Conservation (phyloP, 208 protist species). For the Naegleria gruberi region DNA sequence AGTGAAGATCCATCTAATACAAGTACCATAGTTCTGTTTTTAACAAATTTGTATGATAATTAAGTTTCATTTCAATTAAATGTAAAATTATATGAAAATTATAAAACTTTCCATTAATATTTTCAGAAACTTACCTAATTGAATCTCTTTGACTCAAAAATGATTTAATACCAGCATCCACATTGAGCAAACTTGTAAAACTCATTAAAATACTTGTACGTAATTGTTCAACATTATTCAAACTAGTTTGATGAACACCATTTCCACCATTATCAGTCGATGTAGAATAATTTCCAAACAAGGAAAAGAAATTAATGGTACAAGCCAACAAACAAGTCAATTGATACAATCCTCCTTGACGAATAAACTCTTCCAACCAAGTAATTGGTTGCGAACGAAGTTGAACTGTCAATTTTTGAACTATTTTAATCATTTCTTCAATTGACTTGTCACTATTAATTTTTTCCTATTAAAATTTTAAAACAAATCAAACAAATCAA, state of each 20-base stretch:
- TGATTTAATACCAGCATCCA: not conserved
- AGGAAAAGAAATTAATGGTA: not conserved
- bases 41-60: too few relatives aligned
- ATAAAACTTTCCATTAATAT: too few relatives aligned
- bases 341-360: not conserved
- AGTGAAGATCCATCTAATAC: not conserved
- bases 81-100: too few relatives aligned
- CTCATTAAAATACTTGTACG: not conserved
- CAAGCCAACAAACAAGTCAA: not conserved
- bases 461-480: not conserved
- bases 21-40: not conserved
- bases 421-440: not conserved
- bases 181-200: not conserved
- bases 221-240: not conserved
- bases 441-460: not conserved
- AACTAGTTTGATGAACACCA: not conserved
- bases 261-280: not conserved
- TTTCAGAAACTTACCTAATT: too few relatives aligned
- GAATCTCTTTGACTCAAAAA: not conserved
- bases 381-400: not conserved
- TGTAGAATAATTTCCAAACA: not conserved
- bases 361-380: not conserved
- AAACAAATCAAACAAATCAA: too few relatives aligned
- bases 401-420: not conserved
- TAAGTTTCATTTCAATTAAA: too few relatives aligned